These are phyloP conservation scores for Saturnispora mendoncae DNA, from an alignment of 805 yeast species.

Conservation along the genomic window DNA sequence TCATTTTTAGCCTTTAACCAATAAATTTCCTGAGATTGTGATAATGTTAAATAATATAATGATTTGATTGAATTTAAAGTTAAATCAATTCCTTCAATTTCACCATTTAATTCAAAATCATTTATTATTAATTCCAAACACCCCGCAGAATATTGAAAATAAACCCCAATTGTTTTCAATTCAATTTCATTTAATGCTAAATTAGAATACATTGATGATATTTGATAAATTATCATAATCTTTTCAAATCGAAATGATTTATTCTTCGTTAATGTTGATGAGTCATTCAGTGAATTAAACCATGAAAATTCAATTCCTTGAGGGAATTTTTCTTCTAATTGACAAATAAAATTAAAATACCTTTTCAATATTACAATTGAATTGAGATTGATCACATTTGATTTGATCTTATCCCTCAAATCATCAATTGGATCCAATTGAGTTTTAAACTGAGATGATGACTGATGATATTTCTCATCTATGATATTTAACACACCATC, in stretches of 20 bases:
- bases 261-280: conserved; percentile 11
- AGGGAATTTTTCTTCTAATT: conserved; percentile 51
- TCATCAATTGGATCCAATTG: conserved; percentile 33
- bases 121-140: conserved; percentile 32
- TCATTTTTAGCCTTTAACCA: conserved; percentile 63
- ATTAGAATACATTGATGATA: background rate
- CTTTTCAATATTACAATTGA: conserved; percentile 9
- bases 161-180: conserved; percentile 50
- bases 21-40: conserved; percentile 81
- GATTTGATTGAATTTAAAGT: conserved; percentile 42
- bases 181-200: conserved; percentile 14
- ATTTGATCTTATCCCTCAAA: conserved; percentile 30
- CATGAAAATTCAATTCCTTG: conserved; percentile 56
- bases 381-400: conserved; percentile 10
- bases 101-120: conserved; percentile 11
- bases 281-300: conserved; percentile 39
- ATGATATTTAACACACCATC: conserved; percentile 30
- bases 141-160: conserved; percentile 69
- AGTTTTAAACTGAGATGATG: conserved; percentile 23
- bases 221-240: conserved; percentile 54
- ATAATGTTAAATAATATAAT: conserved; percentile 48
- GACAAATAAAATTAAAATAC: conserved; percentile 40
- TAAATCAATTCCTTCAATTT: conserved; percentile 34
- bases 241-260: conserved; percentile 50
- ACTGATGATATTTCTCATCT: conserved; percentile 32